Evolutionary conservation across 148 eudicot genomes (phyloP), one percentile per base, ranked within the genome.

Genomic region (Oxyria digyna): DNA sequence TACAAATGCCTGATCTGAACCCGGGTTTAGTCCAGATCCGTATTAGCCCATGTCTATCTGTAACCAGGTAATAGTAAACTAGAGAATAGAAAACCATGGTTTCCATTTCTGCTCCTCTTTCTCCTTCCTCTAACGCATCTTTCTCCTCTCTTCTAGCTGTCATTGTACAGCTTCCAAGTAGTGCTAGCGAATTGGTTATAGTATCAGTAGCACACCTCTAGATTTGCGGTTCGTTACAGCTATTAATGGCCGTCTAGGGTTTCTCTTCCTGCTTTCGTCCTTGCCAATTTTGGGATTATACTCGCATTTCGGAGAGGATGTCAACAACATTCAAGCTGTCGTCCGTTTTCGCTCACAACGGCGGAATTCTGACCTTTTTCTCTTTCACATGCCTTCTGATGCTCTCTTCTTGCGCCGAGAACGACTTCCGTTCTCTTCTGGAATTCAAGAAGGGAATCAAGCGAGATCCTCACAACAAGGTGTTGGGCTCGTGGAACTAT

Each of bases 381-480:
- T 27, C 18, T 29, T 15, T 59, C 65, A 31, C 38, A 6, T 59
- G 35, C 37, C 29, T 59, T 59, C 10, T 59, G 35, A 33, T 59
- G 2, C 35, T 59, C 38, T 14, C 37, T 29, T 59, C 65, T 29
- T 59, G 21, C 23, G 52, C 65, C 37, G 38, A 74, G 3, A 85
- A 81, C 11, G 97, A 92, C 69, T 62, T 92, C 62, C 81, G 83
- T 23, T 83, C 97, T 26, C 77, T 87, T 0, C 80, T 90, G 26
- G 98, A 94, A 83, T 94, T 94, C 87, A 84, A 62, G 24, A 94
- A 94, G 64, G 98, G 98, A 67, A 85, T 94, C 75, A 69, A 59
- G 31, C 11, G 3, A 4, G 98, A 94, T 78, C 98, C 97, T 1
- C 32, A 59, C 1, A 63, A 68, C 0, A 78, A 74, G 62, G 67